Evolutionary conservation across 306 rosid genomes (phyloP).

Genomic region (Biancaea sappan): DNA sequence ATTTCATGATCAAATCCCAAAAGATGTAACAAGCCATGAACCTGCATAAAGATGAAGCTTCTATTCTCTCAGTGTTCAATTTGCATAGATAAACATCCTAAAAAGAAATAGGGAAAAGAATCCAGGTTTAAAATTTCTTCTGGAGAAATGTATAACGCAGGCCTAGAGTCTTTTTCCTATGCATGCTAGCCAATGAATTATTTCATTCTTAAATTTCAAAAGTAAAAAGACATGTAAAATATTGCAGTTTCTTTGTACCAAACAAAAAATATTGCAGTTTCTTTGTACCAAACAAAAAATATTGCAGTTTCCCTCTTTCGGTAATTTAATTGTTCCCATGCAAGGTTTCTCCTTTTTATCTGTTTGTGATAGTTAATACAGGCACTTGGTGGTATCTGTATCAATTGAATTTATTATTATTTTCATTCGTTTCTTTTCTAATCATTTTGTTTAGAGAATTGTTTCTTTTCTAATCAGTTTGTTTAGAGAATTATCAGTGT

Average conservation of each 20-base stretch:
- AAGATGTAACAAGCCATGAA: slow-evolving; percentile 95
- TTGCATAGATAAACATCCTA: not conserved
- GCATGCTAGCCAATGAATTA: slow-evolving; percentile 1
- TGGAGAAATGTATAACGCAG: not conserved
- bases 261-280: no score
- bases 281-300: no score
- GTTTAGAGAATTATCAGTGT: slow-evolving; percentile 7
- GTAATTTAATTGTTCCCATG: slow-evolving; percentile 22
- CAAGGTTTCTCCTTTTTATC: not conserved
- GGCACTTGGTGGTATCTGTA: not conserved
- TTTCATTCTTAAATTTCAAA: slow-evolving; percentile 1
- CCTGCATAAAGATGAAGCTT: slow-evolving; percentile 44
- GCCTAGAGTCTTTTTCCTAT: not conserved
- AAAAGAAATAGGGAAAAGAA: not conserved
- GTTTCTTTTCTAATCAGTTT: slow-evolving; percentile 1
- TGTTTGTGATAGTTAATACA: not conserved
- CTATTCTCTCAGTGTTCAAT: slow-evolving; percentile 32
- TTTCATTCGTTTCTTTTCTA: not conserved
- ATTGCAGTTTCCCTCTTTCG: slow-evolving; percentile 11
- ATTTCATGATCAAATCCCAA: slow-evolving; percentile 91
- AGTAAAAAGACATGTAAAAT: not conserved
- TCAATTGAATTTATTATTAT: not conserved
- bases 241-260: no score
- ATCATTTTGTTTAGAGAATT: slow-evolving; percentile 6
- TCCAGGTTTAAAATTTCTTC: not conserved